Evolutionary conservation across 306 rosid genomes (phyloP).

Genomic region (Hippophae tibetana): DNA sequence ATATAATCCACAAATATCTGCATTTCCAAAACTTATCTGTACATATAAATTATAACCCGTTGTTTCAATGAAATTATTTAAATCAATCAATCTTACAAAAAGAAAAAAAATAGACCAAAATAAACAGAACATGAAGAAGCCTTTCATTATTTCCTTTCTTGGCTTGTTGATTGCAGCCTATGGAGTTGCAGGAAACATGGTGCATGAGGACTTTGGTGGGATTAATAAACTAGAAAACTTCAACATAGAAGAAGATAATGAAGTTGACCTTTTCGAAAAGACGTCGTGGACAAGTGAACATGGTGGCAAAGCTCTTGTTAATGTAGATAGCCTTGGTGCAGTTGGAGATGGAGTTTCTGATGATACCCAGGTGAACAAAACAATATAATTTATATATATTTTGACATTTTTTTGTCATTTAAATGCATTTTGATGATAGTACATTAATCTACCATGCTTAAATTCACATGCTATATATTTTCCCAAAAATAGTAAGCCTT

Average conservation of each 20-base stretch:
- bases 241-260: conserved; percentile 43
- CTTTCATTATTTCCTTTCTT: conserved; percentile 37
- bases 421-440: conserved; percentile 1
- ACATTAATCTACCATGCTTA: neutral
- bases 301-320: conserved; percentile 81
- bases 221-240: conserved; percentile 44
- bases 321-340: conserved; percentile 85
- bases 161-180: conserved; percentile 43
- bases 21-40: conserved; percentile 48
- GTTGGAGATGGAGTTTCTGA: conserved; percentile 79
- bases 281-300: conserved; percentile 77
- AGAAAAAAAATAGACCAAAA: conserved; percentile 11
- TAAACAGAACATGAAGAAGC: conserved; percentile 47
- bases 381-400: neutral
- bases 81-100: conserved; percentile 38
- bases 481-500: neutral
- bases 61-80: conserved; percentile 50
- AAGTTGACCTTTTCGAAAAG: conserved; percentile 36
- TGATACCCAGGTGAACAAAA: conserved; percentile 56
- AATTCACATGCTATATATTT: neutral
- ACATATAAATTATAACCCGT: conserved; percentile 60
- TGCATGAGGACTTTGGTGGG: conserved; percentile 32
- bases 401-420: neutral
- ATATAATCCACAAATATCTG: conserved; percentile 50
- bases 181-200: conserved; percentile 52